Base-by-base conservation (phyloP, 352 stramenopile species). In the Phytopythium sindhum region DNA sequence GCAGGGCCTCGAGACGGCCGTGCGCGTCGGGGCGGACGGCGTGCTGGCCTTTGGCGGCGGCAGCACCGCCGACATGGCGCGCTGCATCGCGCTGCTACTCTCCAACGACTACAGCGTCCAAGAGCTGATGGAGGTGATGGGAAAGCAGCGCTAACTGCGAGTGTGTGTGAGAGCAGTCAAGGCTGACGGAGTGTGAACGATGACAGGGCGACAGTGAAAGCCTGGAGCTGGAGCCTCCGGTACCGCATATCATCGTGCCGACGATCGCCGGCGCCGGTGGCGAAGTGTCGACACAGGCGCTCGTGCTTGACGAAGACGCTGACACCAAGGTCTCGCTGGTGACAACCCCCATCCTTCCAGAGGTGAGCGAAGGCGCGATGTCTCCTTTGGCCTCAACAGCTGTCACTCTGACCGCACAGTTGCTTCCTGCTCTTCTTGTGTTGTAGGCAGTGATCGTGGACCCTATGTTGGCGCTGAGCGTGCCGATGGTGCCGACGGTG, bases 1-100 rank as follows among this genome's bases (percentile, higher is more conserved):
- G 61, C 72, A 81, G 26, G 84, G 74, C 0, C 67, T 72, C 31
- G 74, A 80, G 9, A 85, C 77, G 14, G 84, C 84, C 0, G 66
- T 75, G 47, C 79, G 84, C 9, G 81, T 92, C 11, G 84, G 84
- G 12, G 84, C 81, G 1, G 76, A 92, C 53, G 79, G 84, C 17
- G 74, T 92, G 56, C 67, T 92, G 19, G 81, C 77, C 44, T 92
- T 92, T 51, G 84, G 84, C 11, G 84, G 84, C 1, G 84, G 84
- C 14, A 88, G 73, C 47, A 64, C 80, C 4, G 84, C 88, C 69
- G 84, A 92, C 63, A 78, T 79, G 64, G 78, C 81, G 26, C 71
- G 84, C 4, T 75, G 75, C 14, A 82, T 89, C 29, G 75, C 84
- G 1, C 63, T 87, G 14, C 56, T 90, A 4, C 57, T 92, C 44